Base-by-base conservation (phyloP, 1,284 basidiomycete species). In the Apiotrichum porosum region DNA sequence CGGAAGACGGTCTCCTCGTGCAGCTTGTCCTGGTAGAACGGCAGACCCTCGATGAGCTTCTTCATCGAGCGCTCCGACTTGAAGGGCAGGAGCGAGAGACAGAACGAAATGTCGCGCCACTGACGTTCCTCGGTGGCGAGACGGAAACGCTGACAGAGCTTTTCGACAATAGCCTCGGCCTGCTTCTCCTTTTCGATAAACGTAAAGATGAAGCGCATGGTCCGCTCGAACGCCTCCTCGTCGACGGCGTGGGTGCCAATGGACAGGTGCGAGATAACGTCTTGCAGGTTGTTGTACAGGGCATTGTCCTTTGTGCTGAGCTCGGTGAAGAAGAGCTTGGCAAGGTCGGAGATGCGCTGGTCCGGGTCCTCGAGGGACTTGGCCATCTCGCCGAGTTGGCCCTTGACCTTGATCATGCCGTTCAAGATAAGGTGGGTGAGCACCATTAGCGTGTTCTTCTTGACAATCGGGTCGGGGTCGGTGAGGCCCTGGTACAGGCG, bases 401-500 rank as follows among this genome's bases (percentile, higher is more conserved):
- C 95, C 73, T 98, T 98, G 66, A 97, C 94, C 73, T 98, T 98
- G 78, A 97, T 90, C 94, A 97, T 97, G 1, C 94, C 94, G 66
- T 97, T 97, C 54, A 97, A 75, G 66, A 98, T 98, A 54, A 98
- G 75, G 73, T 98, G 93, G 4, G 94, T 97, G 51, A 98, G 78
- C 39, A 98, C 94, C 94, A 98, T 98, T 41, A 98, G 80, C 36
- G 94, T 97, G 74, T 97, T 97, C 79, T 98, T 97, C 83, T 97
- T 98, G 53, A 98, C 94, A 37, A 86, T 82, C 5, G 89, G 76
- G 66, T 97, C 83, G 18, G 76, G 72, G 70, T 98, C 94, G 9
- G 85, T 84, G 35, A 98, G 80, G 1, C 94, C 94, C 61, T 87
- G 88, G 76, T 97, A 99, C 6, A 99, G 78, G 54, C 92, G 85